Percentiles rank a stretch among this genome's conserved stretches.
phyloP scores from a whole-genome alignment of 1,139 yeast genomes.

The Pichia terricola region DNA sequence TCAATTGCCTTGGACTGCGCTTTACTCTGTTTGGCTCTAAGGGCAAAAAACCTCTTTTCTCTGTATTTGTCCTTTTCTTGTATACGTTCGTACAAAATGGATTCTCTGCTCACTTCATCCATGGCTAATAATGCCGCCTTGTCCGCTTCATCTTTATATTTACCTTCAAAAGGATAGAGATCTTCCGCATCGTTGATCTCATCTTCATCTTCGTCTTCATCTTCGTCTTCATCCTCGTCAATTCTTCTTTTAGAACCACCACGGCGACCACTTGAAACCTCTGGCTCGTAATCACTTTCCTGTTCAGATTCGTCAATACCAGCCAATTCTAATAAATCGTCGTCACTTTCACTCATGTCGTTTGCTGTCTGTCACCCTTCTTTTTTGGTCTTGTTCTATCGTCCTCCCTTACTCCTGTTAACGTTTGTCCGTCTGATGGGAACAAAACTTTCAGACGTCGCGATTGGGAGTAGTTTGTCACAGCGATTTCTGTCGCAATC shows the following conservation, averaged over 20 bases:
- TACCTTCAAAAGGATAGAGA: slow-evolving; percentile 92
- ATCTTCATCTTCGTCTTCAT: slow-evolving; percentile 30
- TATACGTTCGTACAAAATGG: slow-evolving; percentile 80
- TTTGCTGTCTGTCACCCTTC: too few relatives aligned
- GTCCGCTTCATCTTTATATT: slow-evolving; percentile 77
- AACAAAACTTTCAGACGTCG: too few relatives aligned
- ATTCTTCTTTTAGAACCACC: slow-evolving; percentile 13
- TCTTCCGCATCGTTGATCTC: slow-evolving; percentile 37
- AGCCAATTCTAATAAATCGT: slow-evolving; percentile 85
- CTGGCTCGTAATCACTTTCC: slow-evolving; percentile 25
- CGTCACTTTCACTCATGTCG: slow-evolving; percentile 57
- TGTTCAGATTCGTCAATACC: slow-evolving; percentile 45
- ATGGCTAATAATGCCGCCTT: slow-evolving; percentile 53
- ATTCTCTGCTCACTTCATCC: slow-evolving; percentile 91
- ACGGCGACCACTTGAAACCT: slow-evolving; percentile 15
- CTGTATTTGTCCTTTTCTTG: slow-evolving; percentile 84
- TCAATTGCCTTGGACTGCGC: slow-evolving; percentile 25
- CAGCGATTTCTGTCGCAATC: too few relatives aligned
- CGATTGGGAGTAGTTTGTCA: too few relatives aligned
- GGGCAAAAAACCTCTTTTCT: slow-evolving; percentile 72
- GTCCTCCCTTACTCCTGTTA: too few relatives aligned
- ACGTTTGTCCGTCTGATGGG: too few relatives aligned
- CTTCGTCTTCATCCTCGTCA: slow-evolving; percentile 24
- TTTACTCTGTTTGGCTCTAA: slow-evolving; percentile 46
- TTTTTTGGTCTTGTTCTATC: neutral